phyloP scores from a whole-genome alignment of 139 green algal genomes.

The Chlorella sp. region DNA sequence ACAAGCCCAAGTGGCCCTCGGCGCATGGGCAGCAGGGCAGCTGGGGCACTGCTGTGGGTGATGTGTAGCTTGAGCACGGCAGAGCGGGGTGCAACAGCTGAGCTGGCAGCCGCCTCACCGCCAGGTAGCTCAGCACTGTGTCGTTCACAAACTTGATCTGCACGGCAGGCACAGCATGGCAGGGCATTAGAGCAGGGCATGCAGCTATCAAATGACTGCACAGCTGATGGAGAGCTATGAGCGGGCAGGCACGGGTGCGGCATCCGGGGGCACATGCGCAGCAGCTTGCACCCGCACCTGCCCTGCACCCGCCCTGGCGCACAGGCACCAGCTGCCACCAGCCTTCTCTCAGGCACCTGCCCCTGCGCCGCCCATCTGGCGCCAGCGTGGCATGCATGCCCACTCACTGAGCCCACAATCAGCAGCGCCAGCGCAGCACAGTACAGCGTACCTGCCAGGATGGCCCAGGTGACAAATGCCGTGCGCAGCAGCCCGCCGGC shows the following conservation, averaged over 20 bases:
- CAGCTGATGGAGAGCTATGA: neutral
- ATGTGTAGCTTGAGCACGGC: neutral
- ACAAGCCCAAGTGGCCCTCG: neutral
- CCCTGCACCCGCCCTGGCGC: neutral
- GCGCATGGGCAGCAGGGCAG: neutral
- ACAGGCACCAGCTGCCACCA: neutral
- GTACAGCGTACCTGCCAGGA: neutral
- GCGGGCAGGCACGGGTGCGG: neutral
- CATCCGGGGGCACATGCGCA: neutral
- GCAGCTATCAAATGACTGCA: neutral
- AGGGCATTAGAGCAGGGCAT: neutral
- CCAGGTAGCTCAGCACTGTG: neutral
- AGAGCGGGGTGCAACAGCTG: neutral
- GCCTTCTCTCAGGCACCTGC: neutral
- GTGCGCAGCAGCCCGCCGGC: neutral
- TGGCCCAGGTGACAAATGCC: neutral
- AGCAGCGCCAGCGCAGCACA: neutral
- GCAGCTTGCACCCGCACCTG: neutral
- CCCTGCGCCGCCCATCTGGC: neutral
- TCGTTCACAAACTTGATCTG: constrained; percentile 1
- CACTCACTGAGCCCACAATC: neutral
- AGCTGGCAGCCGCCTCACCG: neutral
- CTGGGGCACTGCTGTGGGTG: too few relatives aligned
- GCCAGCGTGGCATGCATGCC: neutral
- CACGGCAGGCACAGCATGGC: neutral